Evolutionary conservation across 2,329 filamentous ascomycete genomes (phyloP), one percentile per base, ranked within the genome.

Genomic region (Alternaria arbusti): DNA sequence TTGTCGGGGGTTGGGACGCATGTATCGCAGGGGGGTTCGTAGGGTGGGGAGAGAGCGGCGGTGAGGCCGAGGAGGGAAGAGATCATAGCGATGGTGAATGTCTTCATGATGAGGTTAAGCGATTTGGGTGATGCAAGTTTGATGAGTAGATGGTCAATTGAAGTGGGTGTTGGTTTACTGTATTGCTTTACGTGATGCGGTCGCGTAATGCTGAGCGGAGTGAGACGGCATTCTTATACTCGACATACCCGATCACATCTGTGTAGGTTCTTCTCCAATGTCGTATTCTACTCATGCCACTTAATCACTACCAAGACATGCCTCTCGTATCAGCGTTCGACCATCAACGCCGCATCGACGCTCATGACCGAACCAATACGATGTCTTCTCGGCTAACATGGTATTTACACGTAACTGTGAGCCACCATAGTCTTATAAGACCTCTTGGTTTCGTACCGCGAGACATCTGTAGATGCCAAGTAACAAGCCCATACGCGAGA

Each of bases 1-100:
- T 44, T n/a, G 32, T 57, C 49, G 22, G 46, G 61, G 1, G 43
- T 47, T 56, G 47, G 30, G 43, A 54, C 32, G 32, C 58, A 61
- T 2, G 22, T 32, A 20, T 50, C 44, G 26, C 30, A 45, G 5
- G 28, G 22, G 9, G 51, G 45, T 22, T 43, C 25, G 13, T 57
- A 26, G 15, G 51, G 51, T 6, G 51, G 30, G 8, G 51, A 43
- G 22, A 43, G 30, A 10, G 56, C 56, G 10, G 20, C 8, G 59
- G 46, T n/a, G 10, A 57, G 15, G 10, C 36, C 13, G 4, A 61
- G n/a, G 36, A 59, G 10, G 13, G 56, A 32, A 3, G 44, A 2
- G 17, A 59, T 1, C 2, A 40, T 3, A 20, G 47, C 15, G 23
- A 52, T 9, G 13, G 32, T 25, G 17, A 30, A 13, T 13, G 36